Conservation (phyloP, 2,329 filamentous ascomycete genomes). For the Magnaporthiopsis rhizophila region DNA sequence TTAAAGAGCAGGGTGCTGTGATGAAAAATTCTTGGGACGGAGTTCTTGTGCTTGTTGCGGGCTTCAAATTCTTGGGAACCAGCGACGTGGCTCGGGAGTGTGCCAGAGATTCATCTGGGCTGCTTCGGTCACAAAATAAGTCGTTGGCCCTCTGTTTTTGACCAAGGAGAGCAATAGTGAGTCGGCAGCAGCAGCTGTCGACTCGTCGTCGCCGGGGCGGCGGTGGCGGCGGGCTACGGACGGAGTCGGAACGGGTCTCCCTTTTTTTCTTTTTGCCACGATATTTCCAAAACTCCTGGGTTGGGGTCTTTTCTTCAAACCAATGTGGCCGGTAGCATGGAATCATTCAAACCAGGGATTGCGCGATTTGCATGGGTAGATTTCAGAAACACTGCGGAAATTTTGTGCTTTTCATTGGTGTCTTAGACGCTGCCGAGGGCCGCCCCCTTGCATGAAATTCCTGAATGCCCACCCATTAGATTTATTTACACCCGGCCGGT, state of each 20-base stretch:
- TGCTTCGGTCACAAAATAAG: too few species aligned
- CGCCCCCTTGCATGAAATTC: not conserved
- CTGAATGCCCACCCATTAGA: not conserved
- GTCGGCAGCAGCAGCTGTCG: too few species aligned
- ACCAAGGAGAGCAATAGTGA: too few species aligned
- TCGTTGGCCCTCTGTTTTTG: too few species aligned
- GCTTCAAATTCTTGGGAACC: slow-evolving; percentile 14
- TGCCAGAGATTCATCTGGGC: too few species aligned
- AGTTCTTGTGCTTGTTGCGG: slow-evolving; percentile 13
- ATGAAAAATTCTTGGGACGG: slow-evolving; percentile 11
- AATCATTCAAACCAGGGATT: slow-evolving; percentile 12
- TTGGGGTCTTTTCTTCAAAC: slow-evolving; percentile 11
- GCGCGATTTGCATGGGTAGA: slow-evolving; percentile 11
- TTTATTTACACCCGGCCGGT: not conserved
- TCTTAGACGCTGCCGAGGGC: not conserved
- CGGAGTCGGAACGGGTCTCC: slow-evolving; percentile 8
- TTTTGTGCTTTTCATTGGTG: slow-evolving; percentile 1
- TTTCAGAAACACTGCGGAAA: not conserved
- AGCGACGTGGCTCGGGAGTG: too few species aligned
- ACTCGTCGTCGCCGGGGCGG: slow-evolving; percentile 13
- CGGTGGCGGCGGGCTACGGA: slow-evolving; percentile 2
- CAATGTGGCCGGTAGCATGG: slow-evolving; percentile 15
- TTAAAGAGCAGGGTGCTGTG: slow-evolving; percentile 40
- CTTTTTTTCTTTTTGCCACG: slow-evolving; percentile 13
- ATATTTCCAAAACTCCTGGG: slow-evolving; percentile 12